phyloP scores from a whole-genome alignment of 768 basidiomycete species.

The Trametes meyenii region DNA sequence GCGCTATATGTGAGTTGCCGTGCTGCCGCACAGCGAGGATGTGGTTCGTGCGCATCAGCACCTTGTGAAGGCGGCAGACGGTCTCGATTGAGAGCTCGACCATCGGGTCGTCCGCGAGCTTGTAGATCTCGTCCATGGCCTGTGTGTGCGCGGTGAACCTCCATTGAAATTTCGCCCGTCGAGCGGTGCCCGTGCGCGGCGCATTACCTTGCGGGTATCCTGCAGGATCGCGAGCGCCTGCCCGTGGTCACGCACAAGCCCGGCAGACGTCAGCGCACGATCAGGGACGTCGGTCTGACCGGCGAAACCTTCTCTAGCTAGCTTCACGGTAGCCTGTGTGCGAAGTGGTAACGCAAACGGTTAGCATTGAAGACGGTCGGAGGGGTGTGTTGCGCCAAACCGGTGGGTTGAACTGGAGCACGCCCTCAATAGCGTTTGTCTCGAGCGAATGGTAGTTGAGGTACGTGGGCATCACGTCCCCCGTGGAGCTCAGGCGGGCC shows the following conservation, averaged over 20 bases:
- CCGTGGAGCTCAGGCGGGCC: neutral
- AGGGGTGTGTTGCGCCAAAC: neutral
- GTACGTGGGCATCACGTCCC: neutral
- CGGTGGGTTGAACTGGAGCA: constrained; percentile 12
- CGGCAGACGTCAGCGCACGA: neutral
- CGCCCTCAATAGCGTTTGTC: constrained; percentile 15
- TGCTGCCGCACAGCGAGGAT: constrained; percentile 10
- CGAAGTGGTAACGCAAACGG: neutral
- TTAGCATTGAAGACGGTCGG: neutral
- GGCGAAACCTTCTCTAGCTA: constrained; percentile 1
- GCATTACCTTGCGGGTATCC: constrained; percentile 2
- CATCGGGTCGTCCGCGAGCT: constrained; percentile 6
- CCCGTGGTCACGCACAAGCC: constrained; percentile 10
- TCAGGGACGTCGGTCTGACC: neutral
- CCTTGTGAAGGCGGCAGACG: constrained; percentile 16
- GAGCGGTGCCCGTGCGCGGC: no score
- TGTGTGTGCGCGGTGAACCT: neutral
- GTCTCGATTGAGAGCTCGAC: constrained; percentile 12
- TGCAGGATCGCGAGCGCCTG: constrained; percentile 15
- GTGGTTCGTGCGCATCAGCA: constrained; percentile 19
- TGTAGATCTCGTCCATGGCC: constrained; percentile 20
- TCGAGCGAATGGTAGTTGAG: constrained; percentile 17
- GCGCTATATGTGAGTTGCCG: neutral
- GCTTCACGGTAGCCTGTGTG: neutral
- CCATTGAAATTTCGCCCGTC: no score